A percentile compares a stretch with the other conserved stretches of the same genome.
Conservation (phyloP, 2,329 filamentous ascomycete genomes). For the Sarocladiaceae sp. region DNA sequence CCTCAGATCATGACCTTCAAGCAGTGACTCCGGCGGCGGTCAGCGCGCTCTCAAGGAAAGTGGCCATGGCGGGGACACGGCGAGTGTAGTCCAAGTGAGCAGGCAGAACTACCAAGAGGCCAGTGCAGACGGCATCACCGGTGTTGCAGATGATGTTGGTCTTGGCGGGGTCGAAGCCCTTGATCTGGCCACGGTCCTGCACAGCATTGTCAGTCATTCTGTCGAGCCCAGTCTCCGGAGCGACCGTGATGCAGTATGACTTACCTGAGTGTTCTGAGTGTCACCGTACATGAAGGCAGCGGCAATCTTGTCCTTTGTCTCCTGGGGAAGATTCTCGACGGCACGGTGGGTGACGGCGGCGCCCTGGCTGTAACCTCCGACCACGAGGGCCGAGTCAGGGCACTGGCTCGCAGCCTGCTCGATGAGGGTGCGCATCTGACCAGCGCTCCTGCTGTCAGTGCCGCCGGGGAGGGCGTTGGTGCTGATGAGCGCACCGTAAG, state of each 20-base stretch:
- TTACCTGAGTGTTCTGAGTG: constrained; percentile 15
- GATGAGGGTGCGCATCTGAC: constrained; percentile 26
- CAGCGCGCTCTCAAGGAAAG: constrained; percentile 19
- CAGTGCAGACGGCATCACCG: constrained; percentile 31
- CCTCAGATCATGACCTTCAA: neutral
- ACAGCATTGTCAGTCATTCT: neutral
- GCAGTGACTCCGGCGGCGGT: constrained; percentile 2
- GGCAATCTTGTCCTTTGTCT: constrained; percentile 17
- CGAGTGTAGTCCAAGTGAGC: constrained; percentile 30
- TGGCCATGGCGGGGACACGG: constrained; percentile 23
- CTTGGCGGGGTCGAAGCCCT: constrained; percentile 26
- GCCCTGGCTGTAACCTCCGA: constrained; percentile 33
- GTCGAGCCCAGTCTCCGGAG: neutral
- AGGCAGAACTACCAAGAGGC: constrained; percentile 26
- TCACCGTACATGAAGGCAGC: constrained; percentile 22
- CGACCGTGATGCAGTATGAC: neutral
- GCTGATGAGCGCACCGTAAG: constrained; percentile 27
- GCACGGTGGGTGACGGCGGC: constrained; percentile 22
- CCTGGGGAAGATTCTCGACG: constrained; percentile 18
- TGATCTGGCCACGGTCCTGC: constrained; percentile 30
- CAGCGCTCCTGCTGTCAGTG: constrained; percentile 23
- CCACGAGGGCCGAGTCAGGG: constrained; percentile 28
- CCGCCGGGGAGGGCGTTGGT: constrained; percentile 27
- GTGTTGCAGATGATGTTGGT: constrained; percentile 34
- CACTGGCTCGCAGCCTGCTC: constrained; percentile 28